A percentile compares a stretch with the other conserved stretches of the same genome.
Conservation (phyloP, 2,329 filamentous ascomycete species). For the Pseudogymnoascus sp. region DNA sequence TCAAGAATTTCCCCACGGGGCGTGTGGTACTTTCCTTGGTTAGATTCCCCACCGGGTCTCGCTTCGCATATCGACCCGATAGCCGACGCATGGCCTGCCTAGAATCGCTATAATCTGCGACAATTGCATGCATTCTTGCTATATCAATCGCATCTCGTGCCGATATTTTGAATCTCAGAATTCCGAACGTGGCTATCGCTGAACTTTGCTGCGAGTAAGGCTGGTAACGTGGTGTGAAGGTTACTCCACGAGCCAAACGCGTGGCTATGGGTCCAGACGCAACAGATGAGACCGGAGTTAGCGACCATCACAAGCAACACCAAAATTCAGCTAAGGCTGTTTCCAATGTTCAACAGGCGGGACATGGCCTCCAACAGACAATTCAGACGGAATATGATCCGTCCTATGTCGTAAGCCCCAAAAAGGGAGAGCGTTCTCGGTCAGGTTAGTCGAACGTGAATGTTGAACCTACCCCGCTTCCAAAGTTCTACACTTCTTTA, state of each 20-base stretch:
- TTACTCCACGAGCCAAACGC: no score
- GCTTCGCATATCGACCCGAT: neutral
- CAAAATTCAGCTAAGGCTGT: neutral
- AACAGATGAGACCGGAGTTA: neutral
- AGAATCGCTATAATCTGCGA: neutral
- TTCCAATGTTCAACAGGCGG: neutral
- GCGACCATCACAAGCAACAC: neutral
- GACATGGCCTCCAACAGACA: neutral
- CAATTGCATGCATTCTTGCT: neutral
- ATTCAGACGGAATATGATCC: neutral
- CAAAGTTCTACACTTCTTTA: neutral
- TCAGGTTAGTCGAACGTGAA: neutral
- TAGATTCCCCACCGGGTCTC: neutral
- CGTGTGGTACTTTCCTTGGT: no score
- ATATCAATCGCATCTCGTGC: constrained; percentile 1
- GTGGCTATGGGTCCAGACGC: no score
- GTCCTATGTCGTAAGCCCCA: neutral
- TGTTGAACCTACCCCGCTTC: neutral
- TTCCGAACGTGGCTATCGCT: neutral
- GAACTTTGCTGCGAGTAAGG: neutral
- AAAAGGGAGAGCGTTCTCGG: neutral
- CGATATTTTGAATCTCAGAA: neutral
- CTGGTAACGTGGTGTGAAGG: no score
- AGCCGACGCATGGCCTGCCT: neutral
- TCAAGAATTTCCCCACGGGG: neutral